Percentiles rank a stretch among this genome's conserved stretches.
phyloP scores from a whole-genome alignment of 2,329 filamentous ascomycete species.

The Beauveria pseudobassiana region DNA sequence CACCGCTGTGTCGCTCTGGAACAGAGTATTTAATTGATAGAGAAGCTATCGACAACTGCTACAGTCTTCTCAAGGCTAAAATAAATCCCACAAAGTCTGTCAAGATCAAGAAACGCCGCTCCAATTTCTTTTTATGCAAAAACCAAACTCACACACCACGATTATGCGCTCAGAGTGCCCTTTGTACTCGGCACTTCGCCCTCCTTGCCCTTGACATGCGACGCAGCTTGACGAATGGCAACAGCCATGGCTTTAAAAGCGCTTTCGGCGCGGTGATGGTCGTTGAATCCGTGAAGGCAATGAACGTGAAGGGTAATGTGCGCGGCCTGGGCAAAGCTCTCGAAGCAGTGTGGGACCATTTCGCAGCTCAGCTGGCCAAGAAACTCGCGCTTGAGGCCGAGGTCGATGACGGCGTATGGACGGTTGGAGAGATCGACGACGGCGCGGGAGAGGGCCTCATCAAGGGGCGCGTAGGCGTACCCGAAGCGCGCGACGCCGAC shows the following conservation, averaged over 20 bases:
- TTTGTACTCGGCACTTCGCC: slow-evolving; percentile 95
- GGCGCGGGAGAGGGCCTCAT: slow-evolving; percentile 88
- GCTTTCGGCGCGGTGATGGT: slow-evolving; percentile 93
- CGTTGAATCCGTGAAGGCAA: slow-evolving; percentile 82
- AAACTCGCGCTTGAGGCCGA: slow-evolving; percentile 84
- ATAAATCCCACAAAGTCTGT: neutral
- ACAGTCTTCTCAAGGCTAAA: neutral
- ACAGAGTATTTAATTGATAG: neutral
- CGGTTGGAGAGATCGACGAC: slow-evolving; percentile 94
- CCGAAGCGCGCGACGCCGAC: slow-evolving; percentile 85
- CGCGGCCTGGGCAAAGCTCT: slow-evolving; percentile 87
- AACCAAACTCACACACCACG: neutral
- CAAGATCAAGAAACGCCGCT: neutral
- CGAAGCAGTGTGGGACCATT: slow-evolving; percentile 94
- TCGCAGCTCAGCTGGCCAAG: slow-evolving; percentile 89
- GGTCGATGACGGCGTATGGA: slow-evolving; percentile 74
- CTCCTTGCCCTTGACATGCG: slow-evolving; percentile 68
- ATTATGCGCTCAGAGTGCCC: slow-evolving; percentile 66
- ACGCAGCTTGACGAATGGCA: slow-evolving; percentile 71
- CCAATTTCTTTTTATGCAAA: neutral
- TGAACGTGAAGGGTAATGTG: slow-evolving; percentile 93
- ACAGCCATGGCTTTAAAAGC: slow-evolving; percentile 95
- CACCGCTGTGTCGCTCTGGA: too few species aligned
- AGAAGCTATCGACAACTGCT: neutral
- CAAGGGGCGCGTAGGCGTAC: slow-evolving; percentile 83